These are phyloP conservation scores for Madurella fahalii DNA, from an alignment of 2,329 filamentous ascomycete species.

Conservation along the genomic window DNA sequence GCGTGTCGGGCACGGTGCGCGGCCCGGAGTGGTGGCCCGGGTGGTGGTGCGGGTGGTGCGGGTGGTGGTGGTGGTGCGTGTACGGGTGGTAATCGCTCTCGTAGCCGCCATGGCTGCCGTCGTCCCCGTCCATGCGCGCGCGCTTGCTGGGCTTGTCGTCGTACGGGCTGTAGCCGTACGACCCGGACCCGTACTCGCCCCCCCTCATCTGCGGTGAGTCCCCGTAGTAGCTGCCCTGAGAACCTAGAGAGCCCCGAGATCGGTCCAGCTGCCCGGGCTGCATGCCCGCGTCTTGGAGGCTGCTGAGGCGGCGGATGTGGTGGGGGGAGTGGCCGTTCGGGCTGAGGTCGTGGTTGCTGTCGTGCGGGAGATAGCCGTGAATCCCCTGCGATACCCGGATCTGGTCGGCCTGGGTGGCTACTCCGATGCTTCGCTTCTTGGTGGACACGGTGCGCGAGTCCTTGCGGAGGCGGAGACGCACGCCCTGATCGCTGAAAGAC, in stretches of 20 bases:
- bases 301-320: constrained; percentile 20
- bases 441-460: constrained; percentile 62
- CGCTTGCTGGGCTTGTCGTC: constrained; percentile 24
- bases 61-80: constrained; percentile 16
- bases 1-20: constrained; percentile 26
- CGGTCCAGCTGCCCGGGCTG: constrained; percentile 15
- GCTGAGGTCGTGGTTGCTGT: constrained; percentile 20
- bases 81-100: constrained; percentile 23
- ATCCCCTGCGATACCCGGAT: constrained; percentile 15
- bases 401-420: constrained; percentile 25
- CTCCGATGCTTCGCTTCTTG: constrained; percentile 40
- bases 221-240: constrained; percentile 20
- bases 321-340: constrained; percentile 20
- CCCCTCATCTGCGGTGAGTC: constrained; percentile 23
- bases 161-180: constrained; percentile 22
- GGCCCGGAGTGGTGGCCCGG: constrained; percentile 14
- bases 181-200: constrained; percentile 18
- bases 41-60: constrained; percentile 16
- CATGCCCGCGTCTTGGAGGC: constrained; percentile 15
- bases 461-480: constrained; percentile 76
- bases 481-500: constrained; percentile 81
- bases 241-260: constrained; percentile 16
- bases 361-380: constrained; percentile 16
- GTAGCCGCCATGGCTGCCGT: constrained; percentile 19
- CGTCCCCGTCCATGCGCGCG: constrained; percentile 18